phyloP scores from a whole-genome alignment of 2,329 filamentous ascomycete genomes.

The Xylaria sp. region DNA sequence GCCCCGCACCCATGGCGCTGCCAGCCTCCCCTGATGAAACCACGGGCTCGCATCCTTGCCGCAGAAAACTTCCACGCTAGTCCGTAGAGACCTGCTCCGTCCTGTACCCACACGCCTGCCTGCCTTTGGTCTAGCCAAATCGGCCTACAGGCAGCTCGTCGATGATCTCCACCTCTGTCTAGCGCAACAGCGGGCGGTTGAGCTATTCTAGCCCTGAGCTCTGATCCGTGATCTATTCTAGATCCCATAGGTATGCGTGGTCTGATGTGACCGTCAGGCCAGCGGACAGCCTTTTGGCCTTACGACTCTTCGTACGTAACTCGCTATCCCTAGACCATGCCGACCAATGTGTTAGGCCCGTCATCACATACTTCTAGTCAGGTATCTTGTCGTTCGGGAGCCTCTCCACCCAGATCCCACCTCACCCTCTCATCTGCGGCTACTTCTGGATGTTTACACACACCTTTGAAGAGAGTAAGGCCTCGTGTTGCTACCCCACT shows the following conservation, averaged over 20 bases:
- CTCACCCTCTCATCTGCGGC: conserved; percentile 25
- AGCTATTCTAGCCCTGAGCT: neutral
- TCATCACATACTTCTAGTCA: conserved; percentile 11
- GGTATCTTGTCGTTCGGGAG: conserved; percentile 11
- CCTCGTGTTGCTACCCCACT: conserved; percentile 25
- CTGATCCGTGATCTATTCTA: neutral
- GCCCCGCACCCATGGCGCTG: conserved; percentile 28
- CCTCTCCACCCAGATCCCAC: conserved; percentile 20
- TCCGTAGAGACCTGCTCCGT: conserved; percentile 31
- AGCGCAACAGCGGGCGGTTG: neutral
- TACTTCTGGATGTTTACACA: conserved; percentile 20
- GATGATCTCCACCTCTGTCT: neutral
- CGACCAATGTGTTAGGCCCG: conserved; percentile 2
- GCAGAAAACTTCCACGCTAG: conserved; percentile 29
- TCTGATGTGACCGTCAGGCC: conserved; percentile 15
- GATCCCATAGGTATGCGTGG: conserved; percentile 15
- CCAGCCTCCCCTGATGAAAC: conserved; percentile 38
- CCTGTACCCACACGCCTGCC: conserved; percentile 20
- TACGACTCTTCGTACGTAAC: conserved; percentile 9
- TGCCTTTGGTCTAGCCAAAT: conserved; percentile 25
- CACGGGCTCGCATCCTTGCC: conserved; percentile 37
- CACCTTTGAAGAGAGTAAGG: conserved; percentile 15
- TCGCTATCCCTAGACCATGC: conserved; percentile 22
- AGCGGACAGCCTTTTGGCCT: conserved; percentile 19
- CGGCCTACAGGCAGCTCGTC: conserved; percentile 10